phyloP scores from a whole-genome alignment of 805 yeast genomes.

The Hanseniaspora guilliermondii region DNA sequence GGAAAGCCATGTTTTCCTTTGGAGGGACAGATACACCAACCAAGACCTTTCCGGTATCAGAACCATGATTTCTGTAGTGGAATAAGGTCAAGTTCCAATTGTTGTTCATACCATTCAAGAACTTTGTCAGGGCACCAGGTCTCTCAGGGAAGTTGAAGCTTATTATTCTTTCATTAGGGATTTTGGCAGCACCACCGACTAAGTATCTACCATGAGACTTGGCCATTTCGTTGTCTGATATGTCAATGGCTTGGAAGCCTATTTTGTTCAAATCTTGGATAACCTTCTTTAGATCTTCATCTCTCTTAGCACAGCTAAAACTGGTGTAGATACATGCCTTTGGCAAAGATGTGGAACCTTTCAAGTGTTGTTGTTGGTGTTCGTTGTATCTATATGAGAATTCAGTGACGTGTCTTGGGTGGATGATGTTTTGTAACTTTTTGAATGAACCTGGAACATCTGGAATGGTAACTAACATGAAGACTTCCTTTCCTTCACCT shows the following conservation, averaged over 20 bases:
- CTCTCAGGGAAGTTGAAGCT: constrained; percentile 94
- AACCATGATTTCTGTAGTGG: constrained; percentile 95
- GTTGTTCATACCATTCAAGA: constrained; percentile 55
- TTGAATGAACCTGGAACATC: constrained; percentile 86
- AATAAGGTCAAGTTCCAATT: constrained; percentile 89
- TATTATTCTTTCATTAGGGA: constrained; percentile 62
- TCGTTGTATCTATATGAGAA: constrained; percentile 72
- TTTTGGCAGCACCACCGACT: constrained; percentile 78
- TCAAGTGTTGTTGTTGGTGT: constrained; percentile 24
- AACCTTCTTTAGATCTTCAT: constrained; percentile 57
- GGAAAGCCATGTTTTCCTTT: constrained; percentile 50
- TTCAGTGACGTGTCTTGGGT: constrained; percentile 87
- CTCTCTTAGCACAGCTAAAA: constrained; percentile 68
- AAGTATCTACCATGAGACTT: constrained; percentile 91
- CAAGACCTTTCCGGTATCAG: constrained; percentile 83
- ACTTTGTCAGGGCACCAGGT: constrained; percentile 83
- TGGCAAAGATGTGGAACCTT: constrained; percentile 28
- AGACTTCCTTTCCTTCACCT: constrained; percentile 97
- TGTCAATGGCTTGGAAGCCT: constrained; percentile 68
- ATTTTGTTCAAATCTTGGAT: constrained; percentile 43
- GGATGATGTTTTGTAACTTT: constrained; percentile 59
- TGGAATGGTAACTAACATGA: constrained; percentile 79
- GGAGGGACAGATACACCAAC: constrained; percentile 83
- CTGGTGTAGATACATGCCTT: constrained; percentile 77
- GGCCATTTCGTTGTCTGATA: constrained; percentile 87